Evolutionary conservation across 2,329 filamentous ascomycete species (phyloP).

Genomic region (Trematosphaeria pertusa): DNA sequence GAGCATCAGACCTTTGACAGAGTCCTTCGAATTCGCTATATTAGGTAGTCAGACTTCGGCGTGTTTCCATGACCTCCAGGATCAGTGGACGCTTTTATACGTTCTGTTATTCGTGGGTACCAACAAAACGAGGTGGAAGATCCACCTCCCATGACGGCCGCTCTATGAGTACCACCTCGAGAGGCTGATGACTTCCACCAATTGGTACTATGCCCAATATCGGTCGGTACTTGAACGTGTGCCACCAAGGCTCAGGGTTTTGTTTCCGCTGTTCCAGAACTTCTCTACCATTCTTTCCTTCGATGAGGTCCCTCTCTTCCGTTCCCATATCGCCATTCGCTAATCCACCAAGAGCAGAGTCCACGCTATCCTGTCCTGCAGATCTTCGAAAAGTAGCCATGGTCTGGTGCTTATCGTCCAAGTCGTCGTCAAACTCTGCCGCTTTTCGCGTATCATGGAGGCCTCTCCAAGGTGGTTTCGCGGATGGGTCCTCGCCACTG

Average conservation of each 20-base stretch:
- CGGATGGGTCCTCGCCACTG: conserved; percentile 43
- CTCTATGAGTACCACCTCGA: conserved; percentile 90
- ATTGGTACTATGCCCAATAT: conserved; percentile 77
- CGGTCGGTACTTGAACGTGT: conserved; percentile 92
- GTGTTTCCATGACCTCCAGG: too few species aligned
- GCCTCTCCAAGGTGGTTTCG: conserved; percentile 34
- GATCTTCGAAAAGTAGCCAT: conserved; percentile 36
- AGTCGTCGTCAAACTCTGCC: conserved; percentile 41
- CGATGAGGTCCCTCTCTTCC: conserved; percentile 12
- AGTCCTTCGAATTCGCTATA: too few species aligned
- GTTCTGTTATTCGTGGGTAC: conserved; percentile 41
- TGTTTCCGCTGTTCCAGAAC: conserved; percentile 27
- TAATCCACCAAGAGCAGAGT: conserved; percentile 12
- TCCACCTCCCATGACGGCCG: conserved; percentile 84
- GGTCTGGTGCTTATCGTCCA: conserved; percentile 39
- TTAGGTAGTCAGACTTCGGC: too few species aligned
- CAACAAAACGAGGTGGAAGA: conserved; percentile 69
- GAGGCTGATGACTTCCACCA: conserved; percentile 44
- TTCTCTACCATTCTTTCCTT: conserved; percentile 22
- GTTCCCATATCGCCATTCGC: conserved; percentile 16
- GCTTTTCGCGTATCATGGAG: conserved; percentile 27
- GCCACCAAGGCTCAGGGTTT: conserved; percentile 65
- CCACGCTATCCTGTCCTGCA: conserved; percentile 27
- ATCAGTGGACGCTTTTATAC: not conserved
- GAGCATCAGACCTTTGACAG: not conserved